Evolutionary conservation across 177 flowering plant species (phyloP).

Genomic region (Vitis hybrid): DNA sequence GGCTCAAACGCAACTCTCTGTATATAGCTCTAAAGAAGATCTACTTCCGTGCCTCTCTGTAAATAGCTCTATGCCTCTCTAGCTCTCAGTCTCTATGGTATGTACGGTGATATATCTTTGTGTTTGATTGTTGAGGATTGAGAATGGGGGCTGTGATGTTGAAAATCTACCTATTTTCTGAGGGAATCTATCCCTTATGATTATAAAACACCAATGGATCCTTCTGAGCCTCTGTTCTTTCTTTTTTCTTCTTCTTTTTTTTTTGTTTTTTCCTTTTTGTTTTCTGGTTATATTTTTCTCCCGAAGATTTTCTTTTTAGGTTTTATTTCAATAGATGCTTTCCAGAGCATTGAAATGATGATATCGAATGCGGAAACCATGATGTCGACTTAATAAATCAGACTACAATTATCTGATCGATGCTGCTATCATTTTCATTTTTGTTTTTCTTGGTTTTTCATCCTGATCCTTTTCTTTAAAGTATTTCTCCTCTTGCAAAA

Average conservation of each 20-base stretch:
- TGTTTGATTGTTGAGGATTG: not conserved
- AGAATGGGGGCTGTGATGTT: constrained; percentile 41
- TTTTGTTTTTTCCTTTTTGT: not conserved
- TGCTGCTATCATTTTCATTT: constrained; percentile 13
- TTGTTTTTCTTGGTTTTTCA: not conserved
- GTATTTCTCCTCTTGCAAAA: too few relatives aligned
- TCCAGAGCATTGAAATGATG: constrained; percentile 39
- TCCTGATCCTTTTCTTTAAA: not conserved
- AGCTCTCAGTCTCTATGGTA: not conserved
- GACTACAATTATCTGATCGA: constrained; percentile 66
- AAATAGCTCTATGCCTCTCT: not conserved
- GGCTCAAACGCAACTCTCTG: not conserved
- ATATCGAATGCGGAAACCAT: constrained; percentile 18
- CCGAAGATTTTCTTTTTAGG: not conserved
- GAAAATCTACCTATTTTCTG: constrained; percentile 51
- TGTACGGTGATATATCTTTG: not conserved
- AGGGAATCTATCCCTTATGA: constrained; percentile 30
- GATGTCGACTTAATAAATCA: constrained; percentile 39
- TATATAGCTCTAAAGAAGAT: not conserved
- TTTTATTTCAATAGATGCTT: not conserved
- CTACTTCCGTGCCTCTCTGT: not conserved
- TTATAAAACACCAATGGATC: constrained; percentile 57
- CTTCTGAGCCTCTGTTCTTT: constrained; percentile 46
- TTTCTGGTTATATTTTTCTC: not conserved
- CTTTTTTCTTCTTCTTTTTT: not conserved